phyloP scores from a whole-genome alignment of 176 grass and related monocot genomes.

The Poa annua region DNA sequence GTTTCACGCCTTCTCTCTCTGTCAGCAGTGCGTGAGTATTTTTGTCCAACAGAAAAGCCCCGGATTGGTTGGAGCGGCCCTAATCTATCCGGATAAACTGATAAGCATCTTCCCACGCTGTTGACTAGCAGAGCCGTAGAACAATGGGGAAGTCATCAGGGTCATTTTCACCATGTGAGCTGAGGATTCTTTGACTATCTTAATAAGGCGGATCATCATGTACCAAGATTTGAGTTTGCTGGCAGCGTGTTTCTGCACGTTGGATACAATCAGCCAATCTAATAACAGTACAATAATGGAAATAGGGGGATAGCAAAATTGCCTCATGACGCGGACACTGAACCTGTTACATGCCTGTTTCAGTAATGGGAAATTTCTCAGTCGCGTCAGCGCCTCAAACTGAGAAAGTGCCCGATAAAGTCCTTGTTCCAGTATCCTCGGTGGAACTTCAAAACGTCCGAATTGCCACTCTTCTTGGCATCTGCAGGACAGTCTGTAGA shows the following conservation, averaged over 20 bases:
- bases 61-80: slow-evolving; percentile 28
- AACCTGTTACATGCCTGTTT: neutral
- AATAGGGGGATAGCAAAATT: neutral
- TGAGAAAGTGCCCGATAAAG: neutral
- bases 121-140: slow-evolving; percentile 15
- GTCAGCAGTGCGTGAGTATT: neutral
- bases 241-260: neutral
- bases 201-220: neutral
- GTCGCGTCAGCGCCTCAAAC: neutral
- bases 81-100: slow-evolving; percentile 22
- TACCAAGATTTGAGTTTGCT: neutral
- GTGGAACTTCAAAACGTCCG: neutral
- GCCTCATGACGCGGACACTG: neutral
- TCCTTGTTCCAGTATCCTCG: neutral
- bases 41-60: neutral
- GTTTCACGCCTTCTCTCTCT: slow-evolving; percentile 1
- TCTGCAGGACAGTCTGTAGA: slow-evolving; percentile 36
- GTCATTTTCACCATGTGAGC: slow-evolving; percentile 25
- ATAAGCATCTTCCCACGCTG: slow-evolving; percentile 2
- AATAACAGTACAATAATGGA: neutral
- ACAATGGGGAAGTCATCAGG: neutral
- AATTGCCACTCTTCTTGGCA: slow-evolving; percentile 36
- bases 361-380: neutral
- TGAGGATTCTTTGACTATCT: neutral
- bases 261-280: neutral